Evolutionary conservation across 2,329 filamentous ascomycete species (phyloP).

Genomic region (Keithomyces neogunnii): DNA sequence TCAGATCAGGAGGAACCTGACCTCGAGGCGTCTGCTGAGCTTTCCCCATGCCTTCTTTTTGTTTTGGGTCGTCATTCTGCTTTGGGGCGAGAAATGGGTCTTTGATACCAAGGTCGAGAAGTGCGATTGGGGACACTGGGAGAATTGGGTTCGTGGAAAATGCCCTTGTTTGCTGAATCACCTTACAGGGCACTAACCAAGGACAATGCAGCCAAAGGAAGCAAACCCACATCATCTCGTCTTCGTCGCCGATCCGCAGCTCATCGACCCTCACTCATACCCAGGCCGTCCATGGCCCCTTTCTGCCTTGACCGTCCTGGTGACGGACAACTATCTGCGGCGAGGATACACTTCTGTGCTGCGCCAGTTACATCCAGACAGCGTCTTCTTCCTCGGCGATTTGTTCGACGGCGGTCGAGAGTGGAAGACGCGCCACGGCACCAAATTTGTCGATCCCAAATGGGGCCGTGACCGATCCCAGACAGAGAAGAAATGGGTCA

Average conservation of each 20-base stretch:
- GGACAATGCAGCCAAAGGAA: conserved; percentile 55
- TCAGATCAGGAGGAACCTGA: conserved; percentile 33
- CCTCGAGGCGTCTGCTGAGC: conserved; percentile 44
- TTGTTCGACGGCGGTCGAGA: conserved; percentile 93
- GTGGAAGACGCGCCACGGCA: conserved; percentile 67
- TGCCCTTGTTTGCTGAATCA: conserved; percentile 1
- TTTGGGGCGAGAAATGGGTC: conserved; percentile 77
- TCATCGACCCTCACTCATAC: conserved; percentile 93
- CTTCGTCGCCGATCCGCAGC: conserved; percentile 82
- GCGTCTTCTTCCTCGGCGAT: conserved; percentile 84
- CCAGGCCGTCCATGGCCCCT: conserved; percentile 63
- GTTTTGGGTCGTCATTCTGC: conserved; percentile 68
- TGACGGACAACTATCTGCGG: conserved; percentile 86
- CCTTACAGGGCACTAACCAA: neutral
- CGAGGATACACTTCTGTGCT: conserved; percentile 77
- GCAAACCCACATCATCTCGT: conserved; percentile 76
- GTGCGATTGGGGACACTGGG: conserved; percentile 84
- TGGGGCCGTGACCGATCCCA: conserved; percentile 46
- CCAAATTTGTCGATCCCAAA: conserved; percentile 45
- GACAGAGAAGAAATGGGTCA: conserved; percentile 45
- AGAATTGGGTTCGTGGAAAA: conserved; percentile 66
- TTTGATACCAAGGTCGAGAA: conserved; percentile 62
- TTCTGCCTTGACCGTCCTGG: conserved; percentile 40
- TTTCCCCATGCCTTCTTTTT: conserved; percentile 60
- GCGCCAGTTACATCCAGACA: conserved; percentile 68